phyloP scores from a whole-genome alignment of 345 rosid species.

The Zanthoxylum bungeanum region DNA sequence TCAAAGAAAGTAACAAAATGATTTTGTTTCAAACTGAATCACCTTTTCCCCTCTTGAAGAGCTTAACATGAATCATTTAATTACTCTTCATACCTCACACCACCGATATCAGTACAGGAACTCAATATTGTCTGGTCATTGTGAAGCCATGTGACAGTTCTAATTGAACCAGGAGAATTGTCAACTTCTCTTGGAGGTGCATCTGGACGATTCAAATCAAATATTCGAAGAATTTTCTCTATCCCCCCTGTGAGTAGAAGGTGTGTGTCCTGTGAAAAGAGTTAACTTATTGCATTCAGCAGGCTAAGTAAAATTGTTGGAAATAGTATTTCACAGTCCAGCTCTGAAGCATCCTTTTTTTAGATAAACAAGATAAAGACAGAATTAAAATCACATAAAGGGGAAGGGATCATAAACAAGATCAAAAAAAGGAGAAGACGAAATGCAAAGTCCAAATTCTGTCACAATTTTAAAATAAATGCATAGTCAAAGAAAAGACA shows the following conservation, averaged over 20 bases:
- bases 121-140: constrained; percentile 92
- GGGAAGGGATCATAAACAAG: not conserved
- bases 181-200: constrained; percentile 89
- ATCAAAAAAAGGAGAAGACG: not conserved
- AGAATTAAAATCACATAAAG: not conserved
- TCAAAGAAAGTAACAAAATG: constrained; percentile 3
- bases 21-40: not conserved
- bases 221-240: constrained; percentile 88
- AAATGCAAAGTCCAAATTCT: not conserved
- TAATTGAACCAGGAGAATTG: constrained; percentile 80
- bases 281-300: not conserved
- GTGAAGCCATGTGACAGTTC: constrained; percentile 95
- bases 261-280: constrained; percentile 64
- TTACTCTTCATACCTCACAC: constrained; percentile 63
- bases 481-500: not conserved
- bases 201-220: constrained; percentile 81
- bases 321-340: not conserved
- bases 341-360: not conserved
- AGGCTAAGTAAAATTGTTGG: not conserved
- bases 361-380: not conserved
- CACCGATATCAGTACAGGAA: constrained; percentile 83
- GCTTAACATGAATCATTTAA: not conserved
- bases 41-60: not conserved
- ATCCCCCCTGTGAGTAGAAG: constrained; percentile 89
- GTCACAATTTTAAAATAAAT: not conserved